phyloP scores from a whole-genome alignment of 192 early-diverging fungal genomes.

The Backusella parvicylindrica region DNA sequence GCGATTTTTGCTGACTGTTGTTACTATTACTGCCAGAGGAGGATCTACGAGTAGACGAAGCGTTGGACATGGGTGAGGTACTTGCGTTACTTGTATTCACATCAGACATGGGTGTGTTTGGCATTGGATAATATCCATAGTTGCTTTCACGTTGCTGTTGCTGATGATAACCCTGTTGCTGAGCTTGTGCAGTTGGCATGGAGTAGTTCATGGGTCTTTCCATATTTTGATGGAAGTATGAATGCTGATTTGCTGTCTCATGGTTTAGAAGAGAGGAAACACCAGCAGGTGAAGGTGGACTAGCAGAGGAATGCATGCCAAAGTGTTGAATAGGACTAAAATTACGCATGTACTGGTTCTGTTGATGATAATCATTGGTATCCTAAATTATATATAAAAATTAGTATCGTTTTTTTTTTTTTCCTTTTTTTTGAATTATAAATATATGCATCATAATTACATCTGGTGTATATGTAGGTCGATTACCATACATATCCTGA shows the following conservation, averaged over 20 bases:
- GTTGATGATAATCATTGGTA: constrained; percentile 1
- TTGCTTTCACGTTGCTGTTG: neutral
- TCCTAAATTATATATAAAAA: constrained; percentile 7
- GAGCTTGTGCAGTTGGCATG: neutral
- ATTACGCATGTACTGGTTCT: constrained; percentile 8
- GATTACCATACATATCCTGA: constrained; percentile 20
- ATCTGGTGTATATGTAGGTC: constrained; percentile 12
- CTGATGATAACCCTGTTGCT: neutral
- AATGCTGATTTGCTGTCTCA: neutral
- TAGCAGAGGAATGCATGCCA: neutral
- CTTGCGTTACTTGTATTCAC: neutral
- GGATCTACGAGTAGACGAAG: neutral
- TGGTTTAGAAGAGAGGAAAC: neutral
- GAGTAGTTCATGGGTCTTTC: neutral
- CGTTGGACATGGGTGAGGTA: neutral
- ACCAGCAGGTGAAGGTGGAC: constrained; percentile 2
- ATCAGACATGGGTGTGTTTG: neutral
- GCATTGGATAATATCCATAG: neutral
- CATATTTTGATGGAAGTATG: neutral
- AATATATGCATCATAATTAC: constrained; percentile 2
- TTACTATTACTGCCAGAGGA: neutral
- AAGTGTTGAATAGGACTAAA: constrained; percentile 3
- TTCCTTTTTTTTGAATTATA: neutral
- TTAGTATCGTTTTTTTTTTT: neutral
- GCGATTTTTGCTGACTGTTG: constrained; percentile 24